Percentiles rank a stretch among this genome's conserved stretches.
phyloP scores from a whole-genome alignment of 306 rosid species.

The Begonia masoniana region DNA sequence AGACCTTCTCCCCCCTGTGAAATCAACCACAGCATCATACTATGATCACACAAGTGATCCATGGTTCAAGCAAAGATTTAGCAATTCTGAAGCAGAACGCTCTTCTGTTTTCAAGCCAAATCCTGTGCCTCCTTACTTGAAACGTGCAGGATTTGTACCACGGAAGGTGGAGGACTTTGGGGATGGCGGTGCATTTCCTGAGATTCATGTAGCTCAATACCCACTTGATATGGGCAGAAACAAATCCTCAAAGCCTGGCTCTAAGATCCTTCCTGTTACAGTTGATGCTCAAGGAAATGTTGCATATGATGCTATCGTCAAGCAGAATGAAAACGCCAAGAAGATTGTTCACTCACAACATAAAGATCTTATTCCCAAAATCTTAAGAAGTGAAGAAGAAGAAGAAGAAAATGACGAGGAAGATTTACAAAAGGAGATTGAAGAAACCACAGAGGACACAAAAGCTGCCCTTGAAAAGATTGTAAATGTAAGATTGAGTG shows the following conservation, averaged over 20 bases:
- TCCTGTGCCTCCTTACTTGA: constrained; percentile 55
- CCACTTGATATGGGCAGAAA: constrained; percentile 83
- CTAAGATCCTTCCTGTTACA: constrained; percentile 61
- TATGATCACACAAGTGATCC: constrained; percentile 79
- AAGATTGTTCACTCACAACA: constrained; percentile 76
- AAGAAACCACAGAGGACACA: constrained; percentile 62
- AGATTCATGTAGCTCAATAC: constrained; percentile 83
- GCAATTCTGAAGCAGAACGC: constrained; percentile 44
- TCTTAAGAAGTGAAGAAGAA: constrained; percentile 47
- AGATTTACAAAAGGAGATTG: constrained; percentile 49
- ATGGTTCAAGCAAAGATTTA: constrained; percentile 82
- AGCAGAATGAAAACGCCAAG: constrained; percentile 65
- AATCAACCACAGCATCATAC: constrained; percentile 38
- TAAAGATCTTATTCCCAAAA: constrained; percentile 54
- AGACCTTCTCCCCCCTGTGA: constrained; percentile 60
- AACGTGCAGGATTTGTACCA: constrained; percentile 75
- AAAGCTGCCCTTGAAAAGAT: constrained; percentile 82
- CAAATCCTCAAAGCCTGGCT: constrained; percentile 38
- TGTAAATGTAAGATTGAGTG: constrained; percentile 70
- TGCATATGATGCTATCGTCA: constrained; percentile 79
- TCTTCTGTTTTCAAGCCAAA: constrained; percentile 29
- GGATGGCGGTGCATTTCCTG: constrained; percentile 86
- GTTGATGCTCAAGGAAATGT: constrained; percentile 78
- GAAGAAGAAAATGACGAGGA: constrained; percentile 24
- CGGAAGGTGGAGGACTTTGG: constrained; percentile 74